Base-by-base conservation (phyloP, 768 basidiomycete species). In the Mycena metata region DNA sequence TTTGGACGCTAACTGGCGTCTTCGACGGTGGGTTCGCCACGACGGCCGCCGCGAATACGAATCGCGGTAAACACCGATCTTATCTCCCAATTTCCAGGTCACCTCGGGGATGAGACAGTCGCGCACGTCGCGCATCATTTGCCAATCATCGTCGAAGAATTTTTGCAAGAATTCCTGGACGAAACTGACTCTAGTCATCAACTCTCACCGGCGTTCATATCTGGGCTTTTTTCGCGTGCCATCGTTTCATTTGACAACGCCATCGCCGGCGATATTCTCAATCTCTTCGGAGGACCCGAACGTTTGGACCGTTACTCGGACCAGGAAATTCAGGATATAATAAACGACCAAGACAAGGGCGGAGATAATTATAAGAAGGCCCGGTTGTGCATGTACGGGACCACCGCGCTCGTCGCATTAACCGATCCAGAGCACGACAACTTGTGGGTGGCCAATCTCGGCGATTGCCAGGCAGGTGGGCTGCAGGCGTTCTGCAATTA, bases 371-470 rank as follows among this genome's bases (percentile, higher is more conserved):
- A 89, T 81, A 82, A 85, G 59, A 91, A 89, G 73, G 89, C 88
- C 21, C 80, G 90, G 56, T 82, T 92, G 55, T 91, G 90, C 75
- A 91, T 94, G 88, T 91, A 92, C 72, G 93, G 93, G 23, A 92
- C 90, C 0, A 94, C 93, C 3, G 91, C 90, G 7, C 85, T 94
- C 36, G 85, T 94, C 46, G 86, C 92, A 11, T 83, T 94, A 42
- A 85, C 91, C 46, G 91, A 93, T 79, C 91, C 92, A 41, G 82
- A 87, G 21, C 85, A 87, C 69, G 82, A 86, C 73, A 87, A 92
- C 69, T 80, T 94, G 23, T 94, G 93, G 93, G 79, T 94, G 52
- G 92, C 92, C 8, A 93, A 93, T 74, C 83, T 94, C 30, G 93
- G 93, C 16, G 93, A 94, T 74, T 93, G 91, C 76, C 90, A 91